phyloP scores from a whole-genome alignment of 331 rosid genomes.

The Quercus lobata region DNA sequence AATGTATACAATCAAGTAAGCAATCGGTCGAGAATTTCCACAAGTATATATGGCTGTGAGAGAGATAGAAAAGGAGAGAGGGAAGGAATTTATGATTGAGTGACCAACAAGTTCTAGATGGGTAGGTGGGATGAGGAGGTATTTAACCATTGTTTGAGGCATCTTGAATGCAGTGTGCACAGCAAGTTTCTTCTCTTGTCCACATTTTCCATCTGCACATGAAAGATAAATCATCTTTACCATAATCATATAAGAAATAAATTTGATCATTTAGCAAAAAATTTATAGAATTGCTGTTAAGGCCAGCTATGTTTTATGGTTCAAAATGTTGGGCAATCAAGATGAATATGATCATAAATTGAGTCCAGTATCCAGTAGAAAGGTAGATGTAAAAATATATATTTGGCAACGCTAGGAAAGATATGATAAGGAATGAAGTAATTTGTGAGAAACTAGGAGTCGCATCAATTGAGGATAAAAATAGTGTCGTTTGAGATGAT shows the following conservation, averaged over 20 bases:
- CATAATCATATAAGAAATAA: not conserved
- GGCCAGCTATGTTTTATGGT: not conserved
- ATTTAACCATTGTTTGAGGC: slow-evolving; percentile 17
- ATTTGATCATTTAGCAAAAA: not conserved
- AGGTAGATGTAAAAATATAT: not conserved
- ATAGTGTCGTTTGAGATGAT: too few species aligned
- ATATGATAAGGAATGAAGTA: not conserved
- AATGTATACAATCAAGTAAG: not conserved
- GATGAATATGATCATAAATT: not conserved
- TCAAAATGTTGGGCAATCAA: not conserved
- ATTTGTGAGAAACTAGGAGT: not conserved
- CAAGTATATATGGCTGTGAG: not conserved
- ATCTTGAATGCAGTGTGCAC: not conserved
- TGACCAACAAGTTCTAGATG: slow-evolving; percentile 20
- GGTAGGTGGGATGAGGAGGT: slow-evolving; percentile 10
- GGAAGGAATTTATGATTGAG: slow-evolving; percentile 17
- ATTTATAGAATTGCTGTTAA: too few species aligned
- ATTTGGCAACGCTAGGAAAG: not conserved
- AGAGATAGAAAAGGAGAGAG: not conserved
- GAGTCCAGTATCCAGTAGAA: not conserved
- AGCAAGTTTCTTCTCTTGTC: slow-evolving; percentile 13
- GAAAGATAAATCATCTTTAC: not conserved
- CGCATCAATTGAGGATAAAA: not conserved
- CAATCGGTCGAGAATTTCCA: not conserved
- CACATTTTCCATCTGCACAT: slow-evolving; percentile 18